These are phyloP conservation scores for Colletotrichum chlorophyti DNA, from an alignment of 2,329 filamentous ascomycete species.

Conservation along the genomic window DNA sequence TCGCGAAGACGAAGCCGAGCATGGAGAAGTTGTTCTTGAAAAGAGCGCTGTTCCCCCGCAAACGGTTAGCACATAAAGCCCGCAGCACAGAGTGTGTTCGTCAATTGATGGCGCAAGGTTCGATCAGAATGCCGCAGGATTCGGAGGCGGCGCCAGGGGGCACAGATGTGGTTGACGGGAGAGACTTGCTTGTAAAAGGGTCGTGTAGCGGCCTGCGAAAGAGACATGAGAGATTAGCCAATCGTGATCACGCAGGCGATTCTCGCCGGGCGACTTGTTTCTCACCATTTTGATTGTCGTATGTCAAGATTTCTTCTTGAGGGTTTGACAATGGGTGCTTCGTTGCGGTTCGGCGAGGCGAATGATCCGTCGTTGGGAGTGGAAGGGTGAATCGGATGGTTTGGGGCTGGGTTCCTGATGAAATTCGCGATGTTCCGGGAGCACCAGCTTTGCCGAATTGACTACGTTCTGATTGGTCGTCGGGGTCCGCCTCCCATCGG, in stretches of 20 bases:
- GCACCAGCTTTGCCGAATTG: conserved; percentile 30
- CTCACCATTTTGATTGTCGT: conserved; percentile 45
- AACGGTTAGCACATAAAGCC: conserved; percentile 4
- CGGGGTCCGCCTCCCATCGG: not conserved
- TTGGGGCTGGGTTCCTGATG: conserved; percentile 24
- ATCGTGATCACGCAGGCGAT: conserved; percentile 2
- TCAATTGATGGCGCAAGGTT: not conserved
- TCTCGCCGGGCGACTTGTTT: not conserved
- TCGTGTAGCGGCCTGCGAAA: conserved; percentile 41
- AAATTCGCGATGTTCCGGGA: conserved; percentile 33
- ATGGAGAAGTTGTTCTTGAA: conserved; percentile 90
- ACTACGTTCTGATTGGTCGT: conserved; percentile 19
- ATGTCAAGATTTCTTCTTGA: conserved; percentile 13
- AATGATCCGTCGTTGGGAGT: conserved; percentile 9
- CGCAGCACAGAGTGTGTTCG: not conserved
- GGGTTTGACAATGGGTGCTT: conserved; percentile 18
- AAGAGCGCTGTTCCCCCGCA: conserved; percentile 65
- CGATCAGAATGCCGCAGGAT: no score
- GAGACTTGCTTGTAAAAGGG: conserved; percentile 48
- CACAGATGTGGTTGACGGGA: not conserved
- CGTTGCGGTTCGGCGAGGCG: conserved; percentile 21
- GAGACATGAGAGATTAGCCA: conserved; percentile 44
- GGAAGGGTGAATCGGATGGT: conserved; percentile 11
- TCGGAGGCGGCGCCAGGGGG: not conserved
- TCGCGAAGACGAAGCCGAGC: conserved; percentile 83